Conservation (phyloP, 306 rosid genomes). For the Trichosanthes truncata region DNA sequence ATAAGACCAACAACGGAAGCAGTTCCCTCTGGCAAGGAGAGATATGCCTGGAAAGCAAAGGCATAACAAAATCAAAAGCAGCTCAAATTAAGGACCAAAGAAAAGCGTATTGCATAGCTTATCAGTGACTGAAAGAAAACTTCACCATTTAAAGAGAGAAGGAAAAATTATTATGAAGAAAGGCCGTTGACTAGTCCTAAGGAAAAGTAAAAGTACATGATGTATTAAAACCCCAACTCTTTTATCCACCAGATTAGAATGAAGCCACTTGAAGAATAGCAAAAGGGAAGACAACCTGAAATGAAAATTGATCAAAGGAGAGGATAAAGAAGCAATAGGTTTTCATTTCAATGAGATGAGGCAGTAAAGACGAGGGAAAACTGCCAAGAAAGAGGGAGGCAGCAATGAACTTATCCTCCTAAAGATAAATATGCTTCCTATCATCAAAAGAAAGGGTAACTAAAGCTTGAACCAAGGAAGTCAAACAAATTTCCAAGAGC, state of each 20-base stretch:
- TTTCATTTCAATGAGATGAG: no score
- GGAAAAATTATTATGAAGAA: neutral
- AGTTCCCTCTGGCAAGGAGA: slow-evolving; percentile 79
- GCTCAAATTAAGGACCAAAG: slow-evolving; percentile 12
- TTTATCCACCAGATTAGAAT: neutral
- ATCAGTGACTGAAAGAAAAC: neutral
- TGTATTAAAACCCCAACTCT: neutral
- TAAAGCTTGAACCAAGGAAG: no score
- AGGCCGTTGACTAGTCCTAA: no score
- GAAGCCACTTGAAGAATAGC: neutral
- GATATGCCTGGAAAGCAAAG: slow-evolving; percentile 57
- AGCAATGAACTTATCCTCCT: no score
- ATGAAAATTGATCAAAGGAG: neutral
- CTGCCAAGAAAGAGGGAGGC: no score
- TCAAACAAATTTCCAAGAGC: no score
- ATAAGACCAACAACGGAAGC: slow-evolving; percentile 80
- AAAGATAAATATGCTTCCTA: no score
- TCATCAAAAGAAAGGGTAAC: no score
- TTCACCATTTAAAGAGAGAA: neutral
- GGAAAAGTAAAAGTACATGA: neutral
- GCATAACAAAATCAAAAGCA: slow-evolving; percentile 1
- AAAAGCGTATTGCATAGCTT: neutral
- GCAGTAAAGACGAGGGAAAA: neutral
- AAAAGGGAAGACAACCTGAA: neutral
- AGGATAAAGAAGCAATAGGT: neutral